phyloP scores from a whole-genome alignment of 73 alveolate species.

The Durusdinium trenchii region DNA sequence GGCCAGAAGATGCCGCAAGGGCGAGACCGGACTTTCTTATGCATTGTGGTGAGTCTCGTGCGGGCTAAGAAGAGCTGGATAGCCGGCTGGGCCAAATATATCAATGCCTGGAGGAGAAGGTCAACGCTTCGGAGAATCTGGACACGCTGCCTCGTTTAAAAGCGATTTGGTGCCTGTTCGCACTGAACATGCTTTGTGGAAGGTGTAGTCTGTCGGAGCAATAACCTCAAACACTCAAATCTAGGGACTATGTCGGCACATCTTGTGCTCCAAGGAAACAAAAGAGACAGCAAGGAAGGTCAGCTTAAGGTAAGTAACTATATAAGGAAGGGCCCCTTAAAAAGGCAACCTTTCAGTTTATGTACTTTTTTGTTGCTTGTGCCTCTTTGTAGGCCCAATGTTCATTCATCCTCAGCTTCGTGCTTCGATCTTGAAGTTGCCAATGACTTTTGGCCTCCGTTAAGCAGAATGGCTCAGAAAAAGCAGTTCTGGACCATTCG shows the following conservation, averaged over 20 bases:
- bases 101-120: not conserved
- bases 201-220: not conserved
- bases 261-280: no score
- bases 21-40: not conserved
- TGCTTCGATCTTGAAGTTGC: conserved; percentile 31
- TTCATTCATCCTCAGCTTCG: not conserved
- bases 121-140: no score
- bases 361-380: no score
- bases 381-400: no score
- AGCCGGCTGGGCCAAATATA: not conserved
- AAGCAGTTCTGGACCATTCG: no score
- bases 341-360: no score
- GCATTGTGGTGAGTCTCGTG: not conserved
- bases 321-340: no score
- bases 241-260: no score
- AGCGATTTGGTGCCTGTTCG: not conserved
- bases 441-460: conserved; percentile 50
- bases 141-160: no score
- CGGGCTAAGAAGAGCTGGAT: not conserved
- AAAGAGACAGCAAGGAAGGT: no score
- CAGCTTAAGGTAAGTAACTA: no score
- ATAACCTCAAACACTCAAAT: no score
- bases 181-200: not conserved
- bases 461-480: not conserved
- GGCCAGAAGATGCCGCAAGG: not conserved